These are phyloP conservation scores for Plenodomus biglobosus DNA, from an alignment of 2,329 filamentous ascomycete species.

Conservation along the genomic window DNA sequence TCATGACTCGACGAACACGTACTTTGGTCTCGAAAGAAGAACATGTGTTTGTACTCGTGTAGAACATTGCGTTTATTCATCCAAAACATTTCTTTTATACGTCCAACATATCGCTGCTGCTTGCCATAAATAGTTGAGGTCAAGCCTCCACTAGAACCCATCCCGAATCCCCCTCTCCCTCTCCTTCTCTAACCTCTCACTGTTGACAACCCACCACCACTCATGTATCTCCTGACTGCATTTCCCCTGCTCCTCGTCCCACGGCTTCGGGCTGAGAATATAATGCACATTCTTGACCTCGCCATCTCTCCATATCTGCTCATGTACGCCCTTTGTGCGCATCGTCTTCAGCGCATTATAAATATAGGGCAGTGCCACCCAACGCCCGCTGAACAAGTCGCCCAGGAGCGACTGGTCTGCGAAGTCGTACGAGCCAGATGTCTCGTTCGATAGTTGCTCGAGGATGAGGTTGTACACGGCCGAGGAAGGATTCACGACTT, in stretches of 20 bases:
- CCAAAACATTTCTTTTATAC: too few relatives aligned
- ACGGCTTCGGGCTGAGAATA: conserved; percentile 63
- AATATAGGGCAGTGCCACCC: conserved; percentile 61
- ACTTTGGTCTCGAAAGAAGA: too few relatives aligned
- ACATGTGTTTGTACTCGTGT: too few relatives aligned
- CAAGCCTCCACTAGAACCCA: conserved; percentile 50
- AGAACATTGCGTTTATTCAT: too few relatives aligned
- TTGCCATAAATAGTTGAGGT: not conserved
- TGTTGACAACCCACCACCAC: conserved; percentile 61
- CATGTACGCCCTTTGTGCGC: conserved; percentile 58
- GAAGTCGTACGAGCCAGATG: conserved; percentile 58
- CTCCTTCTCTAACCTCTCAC: conserved; percentile 53
- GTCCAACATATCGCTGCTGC: not conserved
- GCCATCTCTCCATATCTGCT: conserved; percentile 62
- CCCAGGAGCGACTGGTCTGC: conserved; percentile 61
- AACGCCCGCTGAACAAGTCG: conserved; percentile 60
- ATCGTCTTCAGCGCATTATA: conserved; percentile 66
- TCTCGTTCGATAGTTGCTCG: conserved; percentile 49
- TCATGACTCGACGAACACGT: too few relatives aligned
- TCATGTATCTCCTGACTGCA: conserved; percentile 53
- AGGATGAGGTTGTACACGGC: conserved; percentile 57
- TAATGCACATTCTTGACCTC: conserved; percentile 65
- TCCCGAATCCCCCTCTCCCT: conserved; percentile 53
- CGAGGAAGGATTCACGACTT: conserved; percentile 61
- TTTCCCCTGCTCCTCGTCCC: conserved; percentile 57